These are phyloP conservation scores for Dactylellina drechsleri DNA, from an alignment of 2,329 filamentous ascomycete genomes.

Conservation along the genomic window DNA sequence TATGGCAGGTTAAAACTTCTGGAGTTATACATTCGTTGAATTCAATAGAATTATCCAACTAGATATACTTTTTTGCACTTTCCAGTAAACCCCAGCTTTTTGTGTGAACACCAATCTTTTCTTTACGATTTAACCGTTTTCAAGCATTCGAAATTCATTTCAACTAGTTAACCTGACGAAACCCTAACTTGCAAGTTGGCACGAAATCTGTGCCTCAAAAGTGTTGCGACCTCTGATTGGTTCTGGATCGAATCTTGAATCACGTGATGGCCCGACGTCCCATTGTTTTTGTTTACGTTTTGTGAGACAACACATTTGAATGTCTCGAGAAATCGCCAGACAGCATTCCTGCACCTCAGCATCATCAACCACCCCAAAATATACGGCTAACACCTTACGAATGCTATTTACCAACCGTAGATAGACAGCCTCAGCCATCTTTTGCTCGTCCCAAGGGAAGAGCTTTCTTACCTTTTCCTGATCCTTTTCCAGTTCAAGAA, in stretches of 20 bases:
- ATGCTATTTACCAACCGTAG: slow-evolving; percentile 15
- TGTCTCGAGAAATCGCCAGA: no score
- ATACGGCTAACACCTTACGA: not conserved
- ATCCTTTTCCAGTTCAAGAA: slow-evolving; percentile 3
- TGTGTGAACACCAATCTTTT: no score
- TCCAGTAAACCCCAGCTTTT: not conserved
- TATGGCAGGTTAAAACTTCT: slow-evolving; percentile 13
- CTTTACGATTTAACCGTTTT: no score
- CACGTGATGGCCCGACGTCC: slow-evolving; percentile 28
- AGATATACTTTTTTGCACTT: not conserved
- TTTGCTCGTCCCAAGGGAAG: not conserved
- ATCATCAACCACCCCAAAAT: slow-evolving; percentile 1
- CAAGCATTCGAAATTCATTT: not conserved
- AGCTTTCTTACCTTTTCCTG: slow-evolving; percentile 1
- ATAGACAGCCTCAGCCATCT: not conserved
- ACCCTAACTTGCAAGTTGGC: no score
- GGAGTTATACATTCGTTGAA: slow-evolving; percentile 18
- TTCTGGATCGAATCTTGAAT: not conserved
- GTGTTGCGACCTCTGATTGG: no score
- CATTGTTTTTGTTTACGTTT: slow-evolving; percentile 54
- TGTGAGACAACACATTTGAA: slow-evolving; percentile 38
- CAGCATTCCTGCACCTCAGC: not conserved
- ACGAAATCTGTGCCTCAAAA: not conserved
- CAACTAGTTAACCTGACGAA: not conserved
- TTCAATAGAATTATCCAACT: slow-evolving; percentile 16